Evolutionary conservation across 1,284 basidiomycete genomes (phyloP).

Genomic region (Ganoderma sp.): DNA sequence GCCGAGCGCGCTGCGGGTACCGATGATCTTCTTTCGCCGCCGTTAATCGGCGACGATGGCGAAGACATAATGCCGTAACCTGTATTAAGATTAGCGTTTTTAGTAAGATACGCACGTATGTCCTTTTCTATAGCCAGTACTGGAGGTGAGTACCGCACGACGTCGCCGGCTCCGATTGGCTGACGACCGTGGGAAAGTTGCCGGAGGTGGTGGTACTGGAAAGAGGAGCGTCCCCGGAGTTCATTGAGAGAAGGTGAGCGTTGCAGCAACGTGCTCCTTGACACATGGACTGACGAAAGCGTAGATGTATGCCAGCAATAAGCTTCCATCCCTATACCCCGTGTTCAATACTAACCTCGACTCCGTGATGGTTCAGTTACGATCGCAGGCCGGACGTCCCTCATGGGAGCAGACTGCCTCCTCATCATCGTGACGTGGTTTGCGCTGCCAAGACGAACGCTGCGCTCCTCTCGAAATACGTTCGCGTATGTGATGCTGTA

Average conservation of each 20-base stretch:
- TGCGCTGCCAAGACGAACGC: neutral
- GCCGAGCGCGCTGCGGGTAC: too few species aligned
- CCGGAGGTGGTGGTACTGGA: too few species aligned
- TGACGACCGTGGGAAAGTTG: too few species aligned
- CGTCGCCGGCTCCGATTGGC: too few species aligned
- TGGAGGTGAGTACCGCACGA: too few species aligned
- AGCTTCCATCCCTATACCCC: neutral
- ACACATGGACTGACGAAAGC: neutral
- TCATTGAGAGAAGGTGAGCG: neutral
- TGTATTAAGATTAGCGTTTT: too few species aligned
- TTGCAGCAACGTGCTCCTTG: neutral
- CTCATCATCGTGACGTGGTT: conserved; percentile 5
- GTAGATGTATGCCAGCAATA: neutral
- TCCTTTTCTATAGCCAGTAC: too few species aligned
- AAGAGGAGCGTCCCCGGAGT: neutral
- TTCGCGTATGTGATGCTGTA: conserved; percentile 3
- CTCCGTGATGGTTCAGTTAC: neutral
- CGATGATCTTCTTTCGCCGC: too few species aligned
- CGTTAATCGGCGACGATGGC: too few species aligned
- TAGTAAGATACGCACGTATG: too few species aligned
- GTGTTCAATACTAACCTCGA: neutral
- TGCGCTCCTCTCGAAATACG: neutral
- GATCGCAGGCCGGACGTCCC: neutral
- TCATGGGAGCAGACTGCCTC: conserved; percentile 3
- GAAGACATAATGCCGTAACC: too few species aligned